Evolutionary conservation across 306 rosid genomes (phyloP), one percentile per base, ranked within the genome.

Genomic region (Ormosia semicastrata): DNA sequence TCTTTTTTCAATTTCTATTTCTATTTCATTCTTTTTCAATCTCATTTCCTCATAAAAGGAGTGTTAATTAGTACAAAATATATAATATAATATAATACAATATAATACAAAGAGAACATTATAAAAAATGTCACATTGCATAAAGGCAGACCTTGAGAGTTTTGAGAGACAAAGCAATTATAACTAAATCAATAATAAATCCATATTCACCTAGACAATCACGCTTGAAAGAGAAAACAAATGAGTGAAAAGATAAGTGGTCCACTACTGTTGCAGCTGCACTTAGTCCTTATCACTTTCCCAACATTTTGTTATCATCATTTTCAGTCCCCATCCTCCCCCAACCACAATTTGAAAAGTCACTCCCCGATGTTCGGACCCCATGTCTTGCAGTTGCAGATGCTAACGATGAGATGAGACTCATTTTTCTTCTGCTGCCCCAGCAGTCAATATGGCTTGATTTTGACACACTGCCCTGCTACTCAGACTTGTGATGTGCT

Each of bases 271-370:
- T 46, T 40, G 78, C 6, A 49, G 57, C 59, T 76, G 81, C 77
- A 67, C 81, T 82, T 57, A 68, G 85, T 82, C 77, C 81, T 75
- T 68, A 68, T 83, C 79, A 77, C 86, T 83, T 83, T 62, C 75
- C 78, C 59, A 59, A 36, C 53, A 63, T 66, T 60, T 49, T 75
- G 44, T 58, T 75, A 69, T 71, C 76, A 44, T 75, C 76, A 50
- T 65, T 47, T 43, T 44, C 52, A 59, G 52, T 68, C 71, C 46
- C 43, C 69, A 9, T 64, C 15, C 60, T 36, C 0, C 46, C 86
- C 86, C 74, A 70, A 33, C 70, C 70, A 64, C 76, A 52, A 30
- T 47, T 64, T 73, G 37, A 3, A 32, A 68, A 67, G 13, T 52
- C 75, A 33, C 17, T 71, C 33, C 79, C 50, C 3, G 15, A 81